Conservation (phyloP, 192 early-diverging fungal species). For the Spizellomyces sp. region DNA sequence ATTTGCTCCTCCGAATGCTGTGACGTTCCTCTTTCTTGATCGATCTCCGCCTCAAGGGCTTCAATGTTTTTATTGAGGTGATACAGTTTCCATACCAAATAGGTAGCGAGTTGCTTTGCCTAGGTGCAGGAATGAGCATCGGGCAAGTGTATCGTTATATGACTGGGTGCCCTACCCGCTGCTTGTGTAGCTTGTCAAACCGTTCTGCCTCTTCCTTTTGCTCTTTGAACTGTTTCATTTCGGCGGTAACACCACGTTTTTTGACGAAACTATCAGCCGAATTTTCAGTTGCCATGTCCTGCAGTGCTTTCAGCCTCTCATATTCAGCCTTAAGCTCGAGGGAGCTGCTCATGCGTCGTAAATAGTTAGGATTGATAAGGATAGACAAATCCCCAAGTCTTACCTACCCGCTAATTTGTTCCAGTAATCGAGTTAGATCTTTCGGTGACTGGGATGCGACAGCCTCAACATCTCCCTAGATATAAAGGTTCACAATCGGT, state of each 20-base stretch:
- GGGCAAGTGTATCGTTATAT: background rate
- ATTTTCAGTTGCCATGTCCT: conserved; percentile 86
- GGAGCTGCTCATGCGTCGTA: conserved; percentile 52
- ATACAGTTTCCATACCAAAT: conserved; percentile 90
- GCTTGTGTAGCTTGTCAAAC: conserved; percentile 65
- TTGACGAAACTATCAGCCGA: conserved; percentile 89
- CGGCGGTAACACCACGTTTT: conserved; percentile 83
- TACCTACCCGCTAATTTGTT: conserved; percentile 87
- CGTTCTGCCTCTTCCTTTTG: conserved; percentile 90
- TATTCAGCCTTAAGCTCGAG: conserved; percentile 88
- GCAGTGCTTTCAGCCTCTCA: conserved; percentile 75
- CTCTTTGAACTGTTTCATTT: conserved; percentile 90
- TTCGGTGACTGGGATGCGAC: conserved; percentile 94
- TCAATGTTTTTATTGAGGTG: conserved; percentile 76
- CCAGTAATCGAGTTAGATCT: conserved; percentile 90
- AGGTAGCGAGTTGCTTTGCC: conserved; percentile 64
- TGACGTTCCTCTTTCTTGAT: conserved; percentile 51
- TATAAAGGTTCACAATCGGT: background rate
- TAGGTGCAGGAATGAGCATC: conserved; percentile 29
- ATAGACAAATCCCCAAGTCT: background rate
- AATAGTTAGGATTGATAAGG: background rate
- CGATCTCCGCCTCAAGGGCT: conserved; percentile 60
- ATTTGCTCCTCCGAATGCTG: conserved; percentile 15
- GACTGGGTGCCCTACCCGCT: conserved; percentile 51
- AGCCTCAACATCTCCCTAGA: conserved; percentile 89